phyloP scores from a whole-genome alignment of 1,284 basidiomycete genomes.

The Ganoderma boninense region DNA sequence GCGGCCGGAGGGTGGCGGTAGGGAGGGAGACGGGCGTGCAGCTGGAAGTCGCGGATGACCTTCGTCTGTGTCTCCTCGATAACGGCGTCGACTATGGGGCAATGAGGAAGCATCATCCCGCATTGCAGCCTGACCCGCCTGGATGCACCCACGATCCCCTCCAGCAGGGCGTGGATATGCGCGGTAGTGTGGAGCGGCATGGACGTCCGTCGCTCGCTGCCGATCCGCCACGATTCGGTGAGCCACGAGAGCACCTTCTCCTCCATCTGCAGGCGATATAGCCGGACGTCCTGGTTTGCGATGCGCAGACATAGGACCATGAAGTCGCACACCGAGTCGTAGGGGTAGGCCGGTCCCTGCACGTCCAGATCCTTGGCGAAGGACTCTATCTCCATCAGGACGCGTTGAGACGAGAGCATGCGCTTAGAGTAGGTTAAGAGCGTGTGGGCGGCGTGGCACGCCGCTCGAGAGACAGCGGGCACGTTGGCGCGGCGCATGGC shows the following conservation, averaged over 20 bases:
- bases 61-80: conserved; percentile 63
- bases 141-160: conserved; percentile 65
- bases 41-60: conserved; percentile 74
- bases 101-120: conserved; percentile 68
- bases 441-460: conserved; percentile 77
- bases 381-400: conserved; percentile 76
- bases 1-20: conserved; percentile 34
- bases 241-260: conserved; percentile 89
- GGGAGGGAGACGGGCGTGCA: conserved; percentile 68
- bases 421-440: conserved; percentile 55
- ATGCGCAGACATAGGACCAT: conserved; percentile 71
- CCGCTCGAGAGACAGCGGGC: conserved; percentile 76
- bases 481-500: conserved; percentile 78
- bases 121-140: conserved; percentile 55
- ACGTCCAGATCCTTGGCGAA: conserved; percentile 84
- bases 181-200: conserved; percentile 60
- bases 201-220: conserved; percentile 40
- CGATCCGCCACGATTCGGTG: conserved; percentile 74
- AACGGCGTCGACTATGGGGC: conserved; percentile 66
- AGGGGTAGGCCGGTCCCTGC: conserved; percentile 86
- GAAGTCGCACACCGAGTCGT: conserved; percentile 88
- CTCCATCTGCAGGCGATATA: conserved; percentile 84
- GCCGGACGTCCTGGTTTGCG: conserved; percentile 79
- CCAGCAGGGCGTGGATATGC: conserved; percentile 73
- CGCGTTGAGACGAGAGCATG: conserved; percentile 61